phyloP scores from a whole-genome alignment of 306 rosid genomes.

The Gleditsia sinensis region DNA sequence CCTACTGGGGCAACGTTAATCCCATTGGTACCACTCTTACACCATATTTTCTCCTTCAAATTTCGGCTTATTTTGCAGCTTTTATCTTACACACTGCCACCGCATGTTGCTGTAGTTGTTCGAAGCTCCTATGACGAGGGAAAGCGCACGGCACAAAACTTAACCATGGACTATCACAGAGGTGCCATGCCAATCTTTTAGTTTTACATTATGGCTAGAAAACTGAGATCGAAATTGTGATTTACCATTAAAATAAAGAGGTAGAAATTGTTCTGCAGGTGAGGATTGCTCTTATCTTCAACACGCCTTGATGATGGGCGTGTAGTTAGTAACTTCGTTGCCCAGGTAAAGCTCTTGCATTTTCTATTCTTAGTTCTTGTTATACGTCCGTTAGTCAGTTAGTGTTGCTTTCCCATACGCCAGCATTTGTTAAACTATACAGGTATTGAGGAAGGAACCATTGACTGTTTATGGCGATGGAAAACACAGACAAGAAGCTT shows the following conservation, averaged over 20 bases:
- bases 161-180: constrained; percentile 87
- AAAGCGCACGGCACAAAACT: constrained; percentile 86
- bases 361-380: not conserved
- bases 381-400: not conserved
- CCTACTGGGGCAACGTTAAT: constrained; percentile 94
- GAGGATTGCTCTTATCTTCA: constrained; percentile 85
- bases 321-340: constrained; percentile 89
- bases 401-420: not conserved
- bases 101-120: constrained; percentile 51
- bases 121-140: constrained; percentile 94
- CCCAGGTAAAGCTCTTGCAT: constrained; percentile 58
- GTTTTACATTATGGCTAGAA: not conserved
- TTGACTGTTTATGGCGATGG: constrained; percentile 93
- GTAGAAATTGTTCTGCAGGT: constrained; percentile 44
- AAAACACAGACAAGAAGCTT: constrained; percentile 92
- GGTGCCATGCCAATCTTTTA: constrained; percentile 39
- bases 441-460: constrained; percentile 91
- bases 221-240: not conserved
- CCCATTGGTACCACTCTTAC: constrained; percentile 59
- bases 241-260: not conserved
- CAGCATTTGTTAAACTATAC: not conserved
- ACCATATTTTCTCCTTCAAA: not conserved
- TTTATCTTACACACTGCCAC: not conserved
- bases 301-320: constrained; percentile 92
- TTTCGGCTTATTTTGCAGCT: not conserved